A percentile compares a stretch with the other conserved stretches of the same genome.
Conservation (phyloP, 257 asterid genomes). For the Dorcoceras hygrometricum region DNA sequence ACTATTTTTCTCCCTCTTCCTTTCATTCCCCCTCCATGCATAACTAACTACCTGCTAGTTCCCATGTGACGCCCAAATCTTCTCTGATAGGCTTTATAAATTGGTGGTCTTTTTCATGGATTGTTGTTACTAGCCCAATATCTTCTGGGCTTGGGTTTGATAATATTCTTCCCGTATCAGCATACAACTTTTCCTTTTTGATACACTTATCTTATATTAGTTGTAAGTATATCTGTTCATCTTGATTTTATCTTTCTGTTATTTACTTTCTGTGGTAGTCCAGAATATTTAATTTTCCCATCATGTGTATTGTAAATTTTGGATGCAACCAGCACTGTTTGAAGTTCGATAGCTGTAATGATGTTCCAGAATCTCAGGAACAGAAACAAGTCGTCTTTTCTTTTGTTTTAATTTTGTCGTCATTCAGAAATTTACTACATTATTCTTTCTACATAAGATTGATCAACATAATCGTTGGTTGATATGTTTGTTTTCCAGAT, state of each 20-base stretch:
- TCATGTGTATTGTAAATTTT: slow-evolving; percentile 1
- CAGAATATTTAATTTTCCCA: background rate
- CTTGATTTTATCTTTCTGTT: background rate
- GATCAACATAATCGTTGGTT: slow-evolving; percentile 16
- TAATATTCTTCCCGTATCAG: too few relatives aligned
- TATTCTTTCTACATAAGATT: slow-evolving; percentile 9
- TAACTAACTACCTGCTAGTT: background rate
- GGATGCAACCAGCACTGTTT: slow-evolving; percentile 12
- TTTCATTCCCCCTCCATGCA: background rate
- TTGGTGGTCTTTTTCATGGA: background rate
- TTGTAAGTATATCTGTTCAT: too few relatives aligned
- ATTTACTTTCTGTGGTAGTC: background rate
- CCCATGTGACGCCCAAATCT: background rate
- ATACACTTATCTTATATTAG: too few relatives aligned
- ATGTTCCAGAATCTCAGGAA: slow-evolving; percentile 2
- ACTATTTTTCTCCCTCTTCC: background rate
- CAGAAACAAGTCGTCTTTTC: background rate
- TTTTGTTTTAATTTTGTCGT: background rate
- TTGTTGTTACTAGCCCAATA: background rate
- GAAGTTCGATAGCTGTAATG: background rate
- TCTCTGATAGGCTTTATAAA: background rate
- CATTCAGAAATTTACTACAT: background rate
- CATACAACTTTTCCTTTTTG: too few relatives aligned
- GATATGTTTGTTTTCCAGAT: slow-evolving; percentile 46
- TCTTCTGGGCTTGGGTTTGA: background rate